Evolutionary conservation across 2,329 filamentous ascomycete genomes (phyloP), one percentile per base, ranked within the genome.

Genomic region (Aspergillus terreus): DNA sequence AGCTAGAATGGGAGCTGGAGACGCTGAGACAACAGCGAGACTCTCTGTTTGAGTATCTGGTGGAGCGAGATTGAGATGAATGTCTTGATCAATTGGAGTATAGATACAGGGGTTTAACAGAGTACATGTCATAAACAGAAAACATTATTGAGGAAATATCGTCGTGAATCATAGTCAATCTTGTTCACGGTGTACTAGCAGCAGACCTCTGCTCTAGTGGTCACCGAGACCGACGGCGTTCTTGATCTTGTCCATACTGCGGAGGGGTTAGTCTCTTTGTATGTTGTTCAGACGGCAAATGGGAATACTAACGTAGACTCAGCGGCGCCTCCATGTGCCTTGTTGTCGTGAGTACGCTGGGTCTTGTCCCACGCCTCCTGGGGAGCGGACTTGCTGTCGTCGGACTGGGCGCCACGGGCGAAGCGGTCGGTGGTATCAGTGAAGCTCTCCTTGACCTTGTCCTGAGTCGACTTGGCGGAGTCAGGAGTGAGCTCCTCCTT

Each of bases 11-110:
- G 2, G 83, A 90, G 62, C 73, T 95, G 43, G 77, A 79, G 36
- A 71, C 73, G 9, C 71, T 90, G 47, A 84, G 79, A 25, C 77
- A 77, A 57, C 78, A 79, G 59, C 80, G 91, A 49, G 90, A 96
- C 66, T 78, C 74, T 27, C 76, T 90, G 49, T 95, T 95, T 65
- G 90, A 92, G 65, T 81, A 78, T 2, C 67, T 94, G 44, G 83
- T 90, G 2, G 82, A 84, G 41, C 44, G 33, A 14, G 33, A 32
- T 30, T 52, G 36, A 57, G 33, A 17, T 23, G 41, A 30, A 17
- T 23, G 41, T 19, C 30, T 11, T 23, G 12, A 42, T 19, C 15
- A 35, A 35, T 17, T 21, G 25, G 19, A 42, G 4, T 42, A 42
- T 7, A 23, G 19, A 21, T 21, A 42, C 17, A 42, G 5, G 17